These are phyloP conservation scores for Penicillium griseofulvum DNA, from an alignment of 2,329 filamentous ascomycete species.

Conservation along the genomic window DNA sequence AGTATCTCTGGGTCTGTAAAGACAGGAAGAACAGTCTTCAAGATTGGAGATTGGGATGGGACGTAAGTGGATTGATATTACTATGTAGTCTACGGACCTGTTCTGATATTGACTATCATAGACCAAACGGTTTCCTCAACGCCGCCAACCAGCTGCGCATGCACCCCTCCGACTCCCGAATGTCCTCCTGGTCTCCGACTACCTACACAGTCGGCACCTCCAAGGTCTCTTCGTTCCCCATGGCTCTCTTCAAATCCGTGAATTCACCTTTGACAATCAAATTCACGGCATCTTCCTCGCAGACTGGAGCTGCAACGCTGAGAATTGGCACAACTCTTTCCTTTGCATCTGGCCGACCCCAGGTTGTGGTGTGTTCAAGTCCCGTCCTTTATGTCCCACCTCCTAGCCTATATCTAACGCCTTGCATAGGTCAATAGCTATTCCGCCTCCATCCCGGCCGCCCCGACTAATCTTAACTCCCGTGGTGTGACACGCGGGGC, in stretches of 20 bases:
- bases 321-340: conserved; percentile 64
- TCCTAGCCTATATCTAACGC: neutral
- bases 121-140: conserved; percentile 63
- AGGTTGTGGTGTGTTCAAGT: conserved; percentile 36
- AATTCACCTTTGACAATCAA: conserved; percentile 62
- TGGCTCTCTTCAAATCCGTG: conserved; percentile 62
- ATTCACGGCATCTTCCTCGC: conserved; percentile 54
- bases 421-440: conserved; percentile 53
- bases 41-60: conserved; percentile 66
- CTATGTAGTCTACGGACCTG: conserved; percentile 7
- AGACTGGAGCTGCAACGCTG: conserved; percentile 56
- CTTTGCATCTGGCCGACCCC: conserved; percentile 60
- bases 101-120: conserved; percentile 1
- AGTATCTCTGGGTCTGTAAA: conserved; percentile 52
- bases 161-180: conserved; percentile 65
- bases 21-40: conserved; percentile 57
- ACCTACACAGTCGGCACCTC: conserved; percentile 63
- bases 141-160: conserved; percentile 65
- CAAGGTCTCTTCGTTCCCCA: conserved; percentile 56
- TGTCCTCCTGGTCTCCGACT: conserved; percentile 59
- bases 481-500: conserved; percentile 65
- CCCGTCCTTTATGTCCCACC: fast-evolving
- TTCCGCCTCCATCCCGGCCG: conserved; percentile 48
- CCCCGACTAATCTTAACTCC: conserved; percentile 62
- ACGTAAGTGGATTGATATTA: conserved; percentile 36